Evolutionary conservation across 2,329 filamentous ascomycete genomes (phyloP), one percentile per base, ranked within the genome.

Genomic region (Neonectria ditissima): DNA sequence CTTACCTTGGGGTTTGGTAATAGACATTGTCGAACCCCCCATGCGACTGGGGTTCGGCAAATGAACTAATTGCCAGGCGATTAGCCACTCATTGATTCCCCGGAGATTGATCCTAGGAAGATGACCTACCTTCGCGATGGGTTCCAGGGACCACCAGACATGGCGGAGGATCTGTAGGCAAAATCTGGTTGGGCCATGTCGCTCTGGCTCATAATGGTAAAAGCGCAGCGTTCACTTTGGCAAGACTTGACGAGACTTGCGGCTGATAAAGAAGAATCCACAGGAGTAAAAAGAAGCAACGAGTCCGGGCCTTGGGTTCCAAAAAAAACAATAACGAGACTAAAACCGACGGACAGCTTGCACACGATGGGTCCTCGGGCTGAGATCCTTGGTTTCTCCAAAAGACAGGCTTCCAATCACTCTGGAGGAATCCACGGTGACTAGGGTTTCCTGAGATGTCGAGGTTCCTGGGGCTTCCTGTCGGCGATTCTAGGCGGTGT

Each of bases 91-190:
- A 60, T 59, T 60, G 39, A 28, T 32, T 39, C 32, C 44, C 37
- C 32, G 26, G 45, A 47, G 53, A 63, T 63, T 43, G 52, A 60
- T 58, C 37, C 55, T 45, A 52, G 58, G 50, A 62, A 55, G 56
- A 56, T 26, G 50, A 77, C 83, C 81, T 82, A 87, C 85, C 84
- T 87, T 78, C 82, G 83, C 69, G 81, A 78, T 67, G 82, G 74
- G 68, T 81, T 80, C 84, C 84, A 86, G 62, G 82, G 80, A 70
- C 82, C 80, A 75, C 80, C 81, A 65, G 82, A 77, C 75, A 80
- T 79, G 72, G 78, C 77, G 69, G 83, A 74, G 66, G 76, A 78
- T 74, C 80, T 81, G 76, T 84, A 85, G 66, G 80, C 77, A 79
- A 82, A 79, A 57, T 84, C 81, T 72, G 81, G 79, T 68, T 83